Evolutionary conservation across 768 basidiomycete species (phyloP), one percentile per base, ranked within the genome.

Genomic region (Mycena venus): DNA sequence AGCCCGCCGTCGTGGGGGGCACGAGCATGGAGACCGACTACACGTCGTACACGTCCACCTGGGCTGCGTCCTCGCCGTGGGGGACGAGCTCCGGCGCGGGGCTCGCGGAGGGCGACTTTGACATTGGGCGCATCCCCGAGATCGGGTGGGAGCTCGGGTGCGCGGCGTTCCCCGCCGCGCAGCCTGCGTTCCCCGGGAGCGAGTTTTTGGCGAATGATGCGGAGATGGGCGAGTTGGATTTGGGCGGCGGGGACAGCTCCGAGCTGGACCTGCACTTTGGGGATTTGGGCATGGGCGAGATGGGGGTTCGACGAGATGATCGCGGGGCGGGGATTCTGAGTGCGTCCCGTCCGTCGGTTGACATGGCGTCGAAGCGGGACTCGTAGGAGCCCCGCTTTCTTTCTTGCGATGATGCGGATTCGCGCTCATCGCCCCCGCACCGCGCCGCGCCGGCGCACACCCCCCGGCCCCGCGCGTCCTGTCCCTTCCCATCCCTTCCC

Each of bases 281-380:
- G 40, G 63, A 67, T 21, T 8, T 62, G 60, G 27, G 23, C 9
- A 36, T 62, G 61, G 53, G 25, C 29, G 66, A 63, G 61, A 68
- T 73, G 56, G 73, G n/a, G 73, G 1, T 70, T 74, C 59, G 73
- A 70, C 68, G 68, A 59, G 58, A 70, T 74, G 63, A 66, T 74
- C 36, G 64, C 56, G 32, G 68, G 68, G 27, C 34, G 21, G 27
- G 68, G 68, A 10, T 70, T 70, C 49, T 74, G 64, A 67, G 58
- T 25, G 25, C 44, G 34, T 29, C 19, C n/a, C n/a, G n/a, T n/a
- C n/a, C n/a, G 15, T 38, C 34, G 34, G 38, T 47, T 34, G 44
- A 63, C 62, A 23, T 49, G 12, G 31, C n/a, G n/a, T 12, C 36
- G 36, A 38, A 38, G 29, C 53, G 53, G 53, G 53, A n/a, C 53